Conservation (phyloP, 768 basidiomycete species). For the Clavaria fumosa region DNA sequence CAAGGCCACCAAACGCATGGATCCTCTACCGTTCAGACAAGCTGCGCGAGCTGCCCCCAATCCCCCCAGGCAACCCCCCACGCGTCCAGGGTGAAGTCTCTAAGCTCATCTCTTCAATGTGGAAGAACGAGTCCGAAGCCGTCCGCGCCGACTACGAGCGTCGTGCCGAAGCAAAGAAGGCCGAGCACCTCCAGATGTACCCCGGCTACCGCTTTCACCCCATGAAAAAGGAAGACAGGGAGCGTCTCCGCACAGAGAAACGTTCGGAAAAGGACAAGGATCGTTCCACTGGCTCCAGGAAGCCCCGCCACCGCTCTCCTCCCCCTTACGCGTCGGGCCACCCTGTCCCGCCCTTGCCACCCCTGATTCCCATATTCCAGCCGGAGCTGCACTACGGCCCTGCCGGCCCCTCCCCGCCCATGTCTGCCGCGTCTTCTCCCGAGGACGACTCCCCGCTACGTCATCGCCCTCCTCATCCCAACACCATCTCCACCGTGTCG, state of each 20-base stretch:
- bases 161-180: constrained; percentile 36
- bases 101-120: constrained; percentile 43
- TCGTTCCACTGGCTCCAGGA: constrained; percentile 14
- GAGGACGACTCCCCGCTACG: constrained; percentile 15
- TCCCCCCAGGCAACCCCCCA: constrained; percentile 19
- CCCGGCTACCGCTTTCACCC: constrained; percentile 46
- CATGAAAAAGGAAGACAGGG: constrained; percentile 36
- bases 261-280: constrained; percentile 26
- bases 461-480: constrained; percentile 8
- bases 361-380: constrained; percentile 10
- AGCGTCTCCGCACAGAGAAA: constrained; percentile 24
- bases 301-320: constrained; percentile 7
- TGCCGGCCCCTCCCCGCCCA: constrained; percentile 36
- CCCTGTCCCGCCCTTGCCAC: constrained; percentile 9
- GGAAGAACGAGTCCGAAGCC: constrained; percentile 37
- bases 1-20: constrained; percentile 72
- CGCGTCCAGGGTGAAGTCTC: constrained; percentile 51
- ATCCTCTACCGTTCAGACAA: constrained; percentile 63
- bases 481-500: constrained; percentile 7
- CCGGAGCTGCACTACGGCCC: constrained; percentile 20
- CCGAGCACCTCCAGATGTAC: constrained; percentile 32
- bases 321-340: constrained; percentile 10
- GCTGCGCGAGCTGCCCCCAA: constrained; percentile 27
- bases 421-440: constrained; percentile 37
- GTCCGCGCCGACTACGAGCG: constrained; percentile 38